Conservation (phyloP, 2,329 filamentous ascomycete species). For the Bertia moriformis region DNA sequence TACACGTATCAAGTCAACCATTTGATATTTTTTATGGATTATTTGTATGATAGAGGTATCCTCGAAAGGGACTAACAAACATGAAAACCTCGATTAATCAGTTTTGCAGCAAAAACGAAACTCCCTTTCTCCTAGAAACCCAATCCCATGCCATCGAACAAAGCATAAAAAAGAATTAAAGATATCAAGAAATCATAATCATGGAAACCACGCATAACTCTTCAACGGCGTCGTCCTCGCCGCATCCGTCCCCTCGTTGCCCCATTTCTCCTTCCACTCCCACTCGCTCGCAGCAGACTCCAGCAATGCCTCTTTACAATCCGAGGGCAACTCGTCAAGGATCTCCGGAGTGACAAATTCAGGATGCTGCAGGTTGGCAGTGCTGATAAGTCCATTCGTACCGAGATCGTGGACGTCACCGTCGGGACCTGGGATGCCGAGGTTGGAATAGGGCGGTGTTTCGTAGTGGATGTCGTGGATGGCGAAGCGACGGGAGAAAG, state of each 20-base stretch:
- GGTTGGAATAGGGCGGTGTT: conserved; percentile 37
- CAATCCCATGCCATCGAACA: too few species aligned
- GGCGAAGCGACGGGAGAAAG: conserved; percentile 45
- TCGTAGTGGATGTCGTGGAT: conserved; percentile 46
- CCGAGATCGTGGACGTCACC: conserved; percentile 29
- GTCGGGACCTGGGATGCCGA: conserved; percentile 44
- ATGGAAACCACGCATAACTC: conserved; percentile 1
- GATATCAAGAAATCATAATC: too few species aligned
- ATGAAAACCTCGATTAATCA: too few species aligned
- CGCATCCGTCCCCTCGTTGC: not conserved
- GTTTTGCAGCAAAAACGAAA: too few species aligned
- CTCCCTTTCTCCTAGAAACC: too few species aligned
- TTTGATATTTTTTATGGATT: too few species aligned
- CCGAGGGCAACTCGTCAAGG: conserved; percentile 22
- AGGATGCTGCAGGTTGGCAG: conserved; percentile 15
- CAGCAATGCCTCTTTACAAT: conserved; percentile 5
- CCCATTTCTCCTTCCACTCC: not conserved
- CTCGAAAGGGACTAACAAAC: too few species aligned
- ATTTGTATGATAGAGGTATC: too few species aligned
- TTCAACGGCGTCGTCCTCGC: not conserved
- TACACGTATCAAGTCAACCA: too few species aligned
- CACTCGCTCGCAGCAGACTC: not conserved
- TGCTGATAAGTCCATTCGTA: conserved; percentile 12
- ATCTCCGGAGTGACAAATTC: conserved; percentile 21
- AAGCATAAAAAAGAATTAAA: too few species aligned